Base-by-base conservation (phyloP, 2,329 filamentous ascomycete species). In the Aspergillus sp. region DNA sequence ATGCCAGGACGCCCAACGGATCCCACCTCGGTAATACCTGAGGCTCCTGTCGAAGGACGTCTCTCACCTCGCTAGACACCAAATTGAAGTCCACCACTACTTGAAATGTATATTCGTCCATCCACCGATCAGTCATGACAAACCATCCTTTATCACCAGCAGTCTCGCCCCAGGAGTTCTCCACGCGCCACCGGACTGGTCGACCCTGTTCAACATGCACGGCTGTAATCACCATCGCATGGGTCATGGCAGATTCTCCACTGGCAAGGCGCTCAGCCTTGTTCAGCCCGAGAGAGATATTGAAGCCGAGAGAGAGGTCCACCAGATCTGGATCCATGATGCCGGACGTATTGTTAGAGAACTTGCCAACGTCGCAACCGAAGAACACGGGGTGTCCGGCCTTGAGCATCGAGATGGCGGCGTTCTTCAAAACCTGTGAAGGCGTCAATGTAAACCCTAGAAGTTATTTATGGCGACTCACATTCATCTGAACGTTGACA, bases 141-240 rank as follows among this genome's bases (percentile, higher is more conserved):
- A 95, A 95, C 83, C 90, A 96, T 0, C 92, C 92, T 64, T 91
- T 85, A 12, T 87, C 84, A 0, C 92, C 92, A 0, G 82, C 83
- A 0, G 69, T 76, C 41, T 85, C 81, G 12, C 89, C 90, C 91
- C 91, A 96, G 55, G 85, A 89, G 71, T 96, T 96, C 81, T 96
- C 89, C 6, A 96, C 90, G 53, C 91, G 80, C 92, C 92, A 96
- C 44, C 91, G 79, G 1, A 91, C 83, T 2, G 85, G 81, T 73
- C 85, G 83, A 1, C 85, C 86, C 58, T 84, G 76, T 26, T 89
- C 87, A 3, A 96, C 72, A 69, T 96, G 91, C 45, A 96, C 92
- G 1, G 85, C 92, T 2, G 91, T 96, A 60, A 96, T 75, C 0
- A 96, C 90, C 92, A 96, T 96, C 4, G 92, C 92, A 68, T 96